Conservation (phyloP, 352 stramenopile genomes). For the Globisporangium camurandrum region DNA sequence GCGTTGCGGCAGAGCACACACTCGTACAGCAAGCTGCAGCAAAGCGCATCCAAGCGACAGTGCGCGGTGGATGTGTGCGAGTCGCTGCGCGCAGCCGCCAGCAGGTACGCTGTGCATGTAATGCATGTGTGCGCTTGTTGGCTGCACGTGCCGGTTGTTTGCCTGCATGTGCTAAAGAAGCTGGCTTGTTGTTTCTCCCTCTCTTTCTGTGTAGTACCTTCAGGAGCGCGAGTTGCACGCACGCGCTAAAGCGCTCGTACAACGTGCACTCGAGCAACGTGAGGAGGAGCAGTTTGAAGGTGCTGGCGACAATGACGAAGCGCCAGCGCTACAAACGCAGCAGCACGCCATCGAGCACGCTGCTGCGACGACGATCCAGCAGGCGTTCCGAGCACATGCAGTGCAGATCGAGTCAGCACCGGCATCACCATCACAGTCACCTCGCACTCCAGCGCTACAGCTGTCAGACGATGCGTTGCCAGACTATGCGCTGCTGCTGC, state of each 20-base stretch:
- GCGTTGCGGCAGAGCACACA: slow-evolving; percentile 13
- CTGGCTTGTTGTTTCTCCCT: background rate
- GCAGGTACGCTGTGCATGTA: slow-evolving; percentile 2
- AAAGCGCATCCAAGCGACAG: slow-evolving; percentile 24
- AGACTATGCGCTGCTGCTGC: background rate
- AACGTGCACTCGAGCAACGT: slow-evolving; percentile 1
- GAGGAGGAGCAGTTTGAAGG: slow-evolving; percentile 12
- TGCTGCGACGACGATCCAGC: slow-evolving; percentile 33
- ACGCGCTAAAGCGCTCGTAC: background rate
- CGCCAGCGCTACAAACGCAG: no score
- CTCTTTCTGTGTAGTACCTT: slow-evolving; percentile 4
- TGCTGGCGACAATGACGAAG: no score
- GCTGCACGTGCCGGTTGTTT: background rate
- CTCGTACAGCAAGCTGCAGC: slow-evolving; percentile 19
- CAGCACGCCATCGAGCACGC: slow-evolving; percentile 18
- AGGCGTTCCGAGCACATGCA: slow-evolving; percentile 17
- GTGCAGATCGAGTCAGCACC: background rate
- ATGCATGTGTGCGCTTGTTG: background rate
- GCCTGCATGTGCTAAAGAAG: background rate
- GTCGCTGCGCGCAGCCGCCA: slow-evolving; percentile 6
- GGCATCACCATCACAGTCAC: no score
- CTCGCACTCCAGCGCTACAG: no score
- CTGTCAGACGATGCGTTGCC: background rate
- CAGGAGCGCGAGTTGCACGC: slow-evolving; percentile 18
- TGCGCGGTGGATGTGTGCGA: slow-evolving; percentile 21